A percentile compares a stretch with the other conserved stretches of the same genome.
Conservation (phyloP, 768 basidiomycete species). For the Leccinum disarticulatum region DNA sequence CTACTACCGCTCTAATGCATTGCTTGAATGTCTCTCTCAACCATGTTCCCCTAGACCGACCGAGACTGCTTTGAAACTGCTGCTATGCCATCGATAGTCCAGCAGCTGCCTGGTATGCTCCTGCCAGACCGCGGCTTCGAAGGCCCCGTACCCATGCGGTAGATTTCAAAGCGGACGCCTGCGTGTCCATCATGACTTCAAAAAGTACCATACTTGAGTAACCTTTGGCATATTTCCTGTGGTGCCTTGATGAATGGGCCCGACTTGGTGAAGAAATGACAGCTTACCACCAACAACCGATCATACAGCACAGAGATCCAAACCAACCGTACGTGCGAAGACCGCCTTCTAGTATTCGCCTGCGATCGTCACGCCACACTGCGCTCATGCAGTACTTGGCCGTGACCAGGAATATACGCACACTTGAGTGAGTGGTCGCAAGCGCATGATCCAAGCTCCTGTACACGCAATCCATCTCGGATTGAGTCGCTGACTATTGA, state of each 20-base stretch:
- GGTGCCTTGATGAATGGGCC: slow-evolving; percentile 5
- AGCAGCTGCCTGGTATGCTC: slow-evolving; percentile 71
- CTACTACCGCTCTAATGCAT: slow-evolving; percentile 1
- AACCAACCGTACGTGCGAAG: slow-evolving; percentile 43
- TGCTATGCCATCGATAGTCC: slow-evolving; percentile 46
- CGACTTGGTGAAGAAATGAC: neutral
- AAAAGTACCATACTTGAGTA: slow-evolving; percentile 51
- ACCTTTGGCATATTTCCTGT: slow-evolving; percentile 58
- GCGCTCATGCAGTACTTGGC: slow-evolving; percentile 85
- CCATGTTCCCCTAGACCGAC: neutral
- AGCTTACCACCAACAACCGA: slow-evolving; percentile 77
- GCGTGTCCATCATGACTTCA: slow-evolving; percentile 64
- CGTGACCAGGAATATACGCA: slow-evolving; percentile 87
- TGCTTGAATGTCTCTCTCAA: neutral
- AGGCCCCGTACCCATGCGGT: slow-evolving; percentile 69
- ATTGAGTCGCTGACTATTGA: neutral
- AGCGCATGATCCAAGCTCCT: slow-evolving; percentile 83
- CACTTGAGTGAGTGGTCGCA: slow-evolving; percentile 83
- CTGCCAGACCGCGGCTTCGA: slow-evolving; percentile 54
- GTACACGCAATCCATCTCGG: neutral
- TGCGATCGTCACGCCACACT: slow-evolving; percentile 71
- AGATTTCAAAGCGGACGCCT: slow-evolving; percentile 53
- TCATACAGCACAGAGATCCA: slow-evolving; percentile 49
- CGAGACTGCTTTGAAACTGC: neutral
- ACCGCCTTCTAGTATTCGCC: slow-evolving; percentile 50